phyloP scores from a whole-genome alignment of 2,329 filamentous ascomycete genomes.

The Penicillium corylophilum region DNA sequence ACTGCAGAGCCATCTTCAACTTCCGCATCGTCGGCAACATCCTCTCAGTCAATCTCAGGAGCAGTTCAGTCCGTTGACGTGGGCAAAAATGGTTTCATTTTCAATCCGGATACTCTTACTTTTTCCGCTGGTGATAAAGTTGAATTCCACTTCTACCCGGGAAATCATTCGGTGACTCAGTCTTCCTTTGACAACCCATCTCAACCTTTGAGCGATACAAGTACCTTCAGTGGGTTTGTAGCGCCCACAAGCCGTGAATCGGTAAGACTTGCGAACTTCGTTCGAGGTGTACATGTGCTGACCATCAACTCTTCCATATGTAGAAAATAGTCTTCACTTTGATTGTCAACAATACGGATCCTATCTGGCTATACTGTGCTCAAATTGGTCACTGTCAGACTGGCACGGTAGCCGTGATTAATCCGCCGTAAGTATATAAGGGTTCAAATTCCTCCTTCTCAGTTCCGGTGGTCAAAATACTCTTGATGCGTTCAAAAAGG shows the following conservation, averaged over 20 bases:
- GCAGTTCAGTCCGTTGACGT: slow-evolving; percentile 37
- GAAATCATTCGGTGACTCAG: slow-evolving; percentile 53
- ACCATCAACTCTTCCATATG: background rate
- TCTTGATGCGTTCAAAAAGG: slow-evolving; percentile 9
- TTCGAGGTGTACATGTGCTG: background rate
- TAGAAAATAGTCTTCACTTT: slow-evolving; percentile 66
- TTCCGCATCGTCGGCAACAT: background rate
- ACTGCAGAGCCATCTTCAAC: background rate
- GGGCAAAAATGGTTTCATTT: slow-evolving; percentile 44
- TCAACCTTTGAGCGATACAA: slow-evolving; percentile 40
- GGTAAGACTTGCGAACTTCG: background rate
- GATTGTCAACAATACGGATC: slow-evolving; percentile 65
- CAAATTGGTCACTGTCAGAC: slow-evolving; percentile 71
- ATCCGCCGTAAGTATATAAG: slow-evolving; percentile 50
- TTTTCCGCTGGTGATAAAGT: slow-evolving; percentile 50
- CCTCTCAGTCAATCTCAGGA: background rate
- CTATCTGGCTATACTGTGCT: slow-evolving; percentile 78
- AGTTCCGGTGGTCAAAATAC: slow-evolving; percentile 8
- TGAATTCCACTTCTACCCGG: slow-evolving; percentile 54
- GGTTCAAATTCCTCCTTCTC: background rate
- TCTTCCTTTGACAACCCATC: slow-evolving; percentile 53
- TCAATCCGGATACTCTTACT: slow-evolving; percentile 47
- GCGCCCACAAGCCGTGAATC: slow-evolving; percentile 1
- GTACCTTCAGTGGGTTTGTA: slow-evolving; percentile 51
- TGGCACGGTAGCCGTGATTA: slow-evolving; percentile 76